These are phyloP conservation scores for Lipomyces spencermartinsiae DNA, from an alignment of 805 yeast species.

Conservation along the genomic window DNA sequence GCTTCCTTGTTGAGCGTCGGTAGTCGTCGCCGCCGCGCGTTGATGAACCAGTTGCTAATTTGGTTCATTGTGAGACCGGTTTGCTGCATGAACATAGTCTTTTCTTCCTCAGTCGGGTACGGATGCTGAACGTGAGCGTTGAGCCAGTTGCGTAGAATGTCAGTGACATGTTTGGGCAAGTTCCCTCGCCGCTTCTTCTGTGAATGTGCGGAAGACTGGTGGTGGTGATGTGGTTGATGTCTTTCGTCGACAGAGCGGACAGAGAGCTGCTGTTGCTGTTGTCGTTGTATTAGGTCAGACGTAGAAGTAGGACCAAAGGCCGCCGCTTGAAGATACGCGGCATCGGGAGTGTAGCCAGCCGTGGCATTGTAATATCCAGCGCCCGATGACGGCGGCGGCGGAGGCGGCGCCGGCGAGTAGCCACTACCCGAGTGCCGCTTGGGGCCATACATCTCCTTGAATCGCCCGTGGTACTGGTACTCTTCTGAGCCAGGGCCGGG, in stretches of 20 bases:
- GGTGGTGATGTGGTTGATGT: neutral
- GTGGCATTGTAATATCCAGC: slow-evolving; percentile 27
- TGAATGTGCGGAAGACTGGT: neutral
- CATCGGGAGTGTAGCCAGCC: slow-evolving; percentile 9
- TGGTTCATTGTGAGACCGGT: slow-evolving; percentile 85
- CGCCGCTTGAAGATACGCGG: slow-evolving; percentile 14
- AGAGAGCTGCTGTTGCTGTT: slow-evolving; percentile 14
- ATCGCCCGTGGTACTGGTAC: slow-evolving; percentile 1
- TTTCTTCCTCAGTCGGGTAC: slow-evolving; percentile 82
- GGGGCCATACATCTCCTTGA: slow-evolving; percentile 1
- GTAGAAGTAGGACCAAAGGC: slow-evolving; percentile 10
- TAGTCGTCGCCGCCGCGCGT: slow-evolving; percentile 80
- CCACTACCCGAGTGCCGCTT: neutral
- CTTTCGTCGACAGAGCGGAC: slow-evolving; percentile 10
- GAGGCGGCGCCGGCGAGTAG: slow-evolving; percentile 15
- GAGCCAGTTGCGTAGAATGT: slow-evolving; percentile 75
- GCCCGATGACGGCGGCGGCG: slow-evolving; percentile 15
- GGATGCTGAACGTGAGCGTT: slow-evolving; percentile 77
- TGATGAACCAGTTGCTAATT: slow-evolving; percentile 85
- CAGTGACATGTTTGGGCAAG: slow-evolving; percentile 78
- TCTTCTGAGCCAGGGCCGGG: neutral
- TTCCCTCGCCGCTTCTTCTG: slow-evolving; percentile 64
- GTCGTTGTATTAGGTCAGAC: slow-evolving; percentile 16
- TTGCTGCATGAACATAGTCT: slow-evolving; percentile 66
- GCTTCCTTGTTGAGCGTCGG: slow-evolving; percentile 43